Conservation (phyloP, 495 filamentous ascomycete species). For the Bryoglossum gracile region DNA sequence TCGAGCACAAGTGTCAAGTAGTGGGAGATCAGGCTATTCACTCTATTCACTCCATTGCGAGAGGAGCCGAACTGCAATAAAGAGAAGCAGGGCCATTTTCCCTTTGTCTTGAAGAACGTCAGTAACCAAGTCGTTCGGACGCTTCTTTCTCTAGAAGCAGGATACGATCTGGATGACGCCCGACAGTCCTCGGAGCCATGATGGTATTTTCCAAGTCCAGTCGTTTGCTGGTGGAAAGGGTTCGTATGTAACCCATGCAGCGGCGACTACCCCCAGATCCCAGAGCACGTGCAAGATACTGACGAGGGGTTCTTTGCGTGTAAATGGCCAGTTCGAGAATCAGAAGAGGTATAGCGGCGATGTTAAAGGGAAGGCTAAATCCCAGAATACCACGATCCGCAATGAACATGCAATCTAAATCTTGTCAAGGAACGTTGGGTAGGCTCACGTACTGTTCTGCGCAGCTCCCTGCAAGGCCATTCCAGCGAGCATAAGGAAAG, state of each 20-base stretch:
- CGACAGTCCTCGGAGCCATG: conserved; percentile 42
- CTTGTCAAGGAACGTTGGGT: not conserved
- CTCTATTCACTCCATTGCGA: conserved; percentile 64
- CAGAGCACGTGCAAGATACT: conserved; percentile 8
- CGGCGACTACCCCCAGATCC: conserved; percentile 25
- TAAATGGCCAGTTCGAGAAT: conserved; percentile 8
- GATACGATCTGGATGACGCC: conserved; percentile 39
- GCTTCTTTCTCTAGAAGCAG: conserved; percentile 31
- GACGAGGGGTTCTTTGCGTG: not conserved
- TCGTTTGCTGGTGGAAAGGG: conserved; percentile 38
- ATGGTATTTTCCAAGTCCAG: conserved; percentile 47
- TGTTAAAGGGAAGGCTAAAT: conserved; percentile 6
- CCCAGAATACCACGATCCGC: conserved; percentile 6
- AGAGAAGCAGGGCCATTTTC: conserved; percentile 56
- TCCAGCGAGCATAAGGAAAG: conserved; percentile 14
- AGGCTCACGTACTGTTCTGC: conserved; percentile 9
- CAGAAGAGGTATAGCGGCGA: conserved; percentile 7
- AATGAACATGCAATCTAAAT: conserved; percentile 11
- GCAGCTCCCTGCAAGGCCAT: conserved; percentile 15
- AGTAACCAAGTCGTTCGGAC: conserved; percentile 24
- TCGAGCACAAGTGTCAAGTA: conserved; percentile 52
- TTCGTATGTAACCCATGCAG: conserved; percentile 45
- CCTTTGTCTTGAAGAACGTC: conserved; percentile 60
- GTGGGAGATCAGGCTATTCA: conserved; percentile 59
- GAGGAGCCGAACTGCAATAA: conserved; percentile 52